These are phyloP conservation scores for Candida piceae DNA, from an alignment of 805 yeast genomes.

Conservation along the genomic window DNA sequence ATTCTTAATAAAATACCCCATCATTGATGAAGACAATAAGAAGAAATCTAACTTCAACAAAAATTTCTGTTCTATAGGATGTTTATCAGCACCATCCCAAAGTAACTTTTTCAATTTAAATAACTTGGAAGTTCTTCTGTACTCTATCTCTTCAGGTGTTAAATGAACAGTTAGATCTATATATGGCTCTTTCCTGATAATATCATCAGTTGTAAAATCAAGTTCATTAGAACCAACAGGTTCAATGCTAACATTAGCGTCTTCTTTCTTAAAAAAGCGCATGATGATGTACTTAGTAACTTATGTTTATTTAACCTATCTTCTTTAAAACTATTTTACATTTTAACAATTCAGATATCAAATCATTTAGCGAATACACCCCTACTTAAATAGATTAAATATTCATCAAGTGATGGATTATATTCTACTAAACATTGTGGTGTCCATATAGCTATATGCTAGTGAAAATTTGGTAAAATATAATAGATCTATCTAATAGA, in stretches of 20 bases:
- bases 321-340: no score
- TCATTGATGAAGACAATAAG: constrained; percentile 46
- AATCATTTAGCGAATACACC: no score
- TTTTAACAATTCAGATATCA: no score
- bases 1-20: constrained; percentile 62
- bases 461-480: no score
- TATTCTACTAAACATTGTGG: no score
- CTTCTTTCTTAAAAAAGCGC: neutral
- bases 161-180: constrained; percentile 9
- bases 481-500: no score
- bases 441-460: no score
- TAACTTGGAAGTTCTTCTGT: neutral
- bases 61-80: constrained; percentile 31
- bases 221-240: no score
- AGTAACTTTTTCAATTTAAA: constrained; percentile 11
- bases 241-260: neutral
- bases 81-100: constrained; percentile 32
- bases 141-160: constrained; percentile 4
- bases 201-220: neutral
- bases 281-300: no score
- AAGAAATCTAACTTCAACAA: constrained; percentile 49
- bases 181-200: neutral
- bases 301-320: no score
- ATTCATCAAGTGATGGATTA: no score
- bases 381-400: no score